These are phyloP conservation scores for Corynespora cassiicola DNA, from an alignment of 2,329 filamentous ascomycete species.

Conservation along the genomic window DNA sequence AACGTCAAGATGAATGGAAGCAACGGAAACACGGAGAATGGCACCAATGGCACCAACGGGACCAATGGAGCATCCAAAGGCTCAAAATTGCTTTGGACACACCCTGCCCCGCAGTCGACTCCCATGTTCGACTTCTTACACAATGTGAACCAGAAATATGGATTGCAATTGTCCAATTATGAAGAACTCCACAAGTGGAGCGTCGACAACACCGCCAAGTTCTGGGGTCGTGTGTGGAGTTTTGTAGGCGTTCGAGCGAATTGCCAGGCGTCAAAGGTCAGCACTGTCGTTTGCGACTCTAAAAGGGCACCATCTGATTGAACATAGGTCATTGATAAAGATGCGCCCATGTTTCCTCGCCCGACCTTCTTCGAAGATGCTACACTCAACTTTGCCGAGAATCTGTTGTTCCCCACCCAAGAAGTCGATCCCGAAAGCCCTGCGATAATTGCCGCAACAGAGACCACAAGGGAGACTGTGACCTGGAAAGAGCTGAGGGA, in stretches of 20 bases:
- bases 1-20: conserved; percentile 9
- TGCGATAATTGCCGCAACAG: conserved; percentile 83
- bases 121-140: conserved; percentile 76
- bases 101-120: conserved; percentile 70
- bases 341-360: conserved; percentile 80
- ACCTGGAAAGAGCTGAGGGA: conserved; percentile 85
- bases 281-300: conserved; percentile 13
- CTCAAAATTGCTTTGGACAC: conserved; percentile 67
- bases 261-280: conserved; percentile 65
- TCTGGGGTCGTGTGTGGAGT: conserved; percentile 88
- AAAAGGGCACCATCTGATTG: conserved; percentile 20
- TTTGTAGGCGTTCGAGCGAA: conserved; percentile 79
- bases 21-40: conserved; percentile 14
- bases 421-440: conserved; percentile 63
- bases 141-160: conserved; percentile 71
- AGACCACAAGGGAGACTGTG: conserved; percentile 69
- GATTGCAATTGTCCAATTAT: conserved; percentile 69
- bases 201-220: conserved; percentile 73
- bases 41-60: conserved; percentile 11
- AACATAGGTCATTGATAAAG: conserved; percentile 69
- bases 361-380: conserved; percentile 84
- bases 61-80: conserved; percentile 29
- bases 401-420: conserved; percentile 79
- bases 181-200: conserved; percentile 86
- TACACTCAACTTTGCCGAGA: conserved; percentile 91